Base-by-base conservation (phyloP, 2,329 filamentous ascomycete genomes). In the Immersiporthe knoxdaviesiana region DNA sequence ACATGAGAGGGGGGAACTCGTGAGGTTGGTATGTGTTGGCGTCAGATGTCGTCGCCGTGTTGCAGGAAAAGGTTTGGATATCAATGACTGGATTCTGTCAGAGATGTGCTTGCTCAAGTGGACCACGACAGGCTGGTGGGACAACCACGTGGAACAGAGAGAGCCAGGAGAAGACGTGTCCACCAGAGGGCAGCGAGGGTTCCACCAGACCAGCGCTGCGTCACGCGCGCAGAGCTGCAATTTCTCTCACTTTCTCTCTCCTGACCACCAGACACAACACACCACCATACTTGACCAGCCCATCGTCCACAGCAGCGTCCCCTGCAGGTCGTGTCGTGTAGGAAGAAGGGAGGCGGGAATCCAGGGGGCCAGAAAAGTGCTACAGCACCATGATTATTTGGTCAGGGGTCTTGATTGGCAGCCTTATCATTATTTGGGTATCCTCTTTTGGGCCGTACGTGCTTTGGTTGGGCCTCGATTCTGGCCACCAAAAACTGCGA, bases 141-240 rank as follows among this genome's bases (percentile, higher is more conserved):
- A 27, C 37, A 24, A 39, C 37, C 59, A 62, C 59, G 59, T 62
- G 37, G 59, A 62, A 37, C 14, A 44, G 60, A n/a, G 7, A 44
- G 60, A n/a, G 16, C 47, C 27, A 14, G 16, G 41, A 47, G 41
- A 59, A 50, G 61, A 63, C 61, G 61, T 63, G 61, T 63, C 27
- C 41, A 27, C 16, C 61, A 6, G 39, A n/a, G 24, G 7, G n/a
- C n/a, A n/a, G n/a, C n/a, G 59, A 39, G 35, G 12, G 35, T 21
- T 37, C 6, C 60, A 63, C n/a, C 35, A 39, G 30, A 24, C 12
- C 27, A 18, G 5, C 37, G 7, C 60, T 41, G 27, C 24, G 27
- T 39, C 59, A 63, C 5, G 27, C 39, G 24, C 39, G 16, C 37
- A 44, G 10, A 3, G 35, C 24, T 41, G 24, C n/a, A 11, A n/a